These are phyloP conservation scores for Curvularia verruculosa DNA, from an alignment of 2,329 filamentous ascomycete genomes.

Conservation along the genomic window DNA sequence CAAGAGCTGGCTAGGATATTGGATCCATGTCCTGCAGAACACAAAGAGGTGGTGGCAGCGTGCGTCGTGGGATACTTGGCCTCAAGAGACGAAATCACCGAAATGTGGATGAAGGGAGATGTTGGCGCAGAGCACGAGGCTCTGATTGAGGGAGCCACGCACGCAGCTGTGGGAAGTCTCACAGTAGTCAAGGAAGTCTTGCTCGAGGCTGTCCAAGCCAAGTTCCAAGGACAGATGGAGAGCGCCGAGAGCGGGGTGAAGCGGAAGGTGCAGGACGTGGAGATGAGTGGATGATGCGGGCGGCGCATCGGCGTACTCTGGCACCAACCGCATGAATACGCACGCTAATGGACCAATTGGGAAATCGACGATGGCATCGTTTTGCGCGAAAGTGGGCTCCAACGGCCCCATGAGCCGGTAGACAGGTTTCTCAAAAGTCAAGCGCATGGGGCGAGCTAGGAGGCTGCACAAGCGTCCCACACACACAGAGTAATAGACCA, in stretches of 20 bases:
- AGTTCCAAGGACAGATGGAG: slow-evolving; percentile 34
- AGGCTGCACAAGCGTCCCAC: slow-evolving; percentile 4
- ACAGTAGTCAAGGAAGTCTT: slow-evolving; percentile 67
- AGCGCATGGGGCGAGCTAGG: slow-evolving; percentile 7
- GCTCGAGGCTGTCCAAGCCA: slow-evolving; percentile 54
- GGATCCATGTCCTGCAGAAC: slow-evolving; percentile 83
- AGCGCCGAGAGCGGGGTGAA: slow-evolving; percentile 26
- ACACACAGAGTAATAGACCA: slow-evolving; percentile 6
- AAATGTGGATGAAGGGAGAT: slow-evolving; percentile 90
- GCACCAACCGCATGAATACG: neutral
- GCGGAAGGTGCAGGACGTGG: slow-evolving; percentile 40
- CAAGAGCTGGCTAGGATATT: slow-evolving; percentile 63
- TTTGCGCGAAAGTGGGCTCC: neutral
- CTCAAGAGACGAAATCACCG: slow-evolving; percentile 86
- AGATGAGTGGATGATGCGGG: slow-evolving; percentile 40
- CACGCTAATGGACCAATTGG: neutral
- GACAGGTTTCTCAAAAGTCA: neutral
- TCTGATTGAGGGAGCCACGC: slow-evolving; percentile 67
- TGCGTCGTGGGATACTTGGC: slow-evolving; percentile 92
- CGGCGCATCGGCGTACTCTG: neutral
- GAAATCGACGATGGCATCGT: neutral
- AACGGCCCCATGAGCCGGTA: neutral
- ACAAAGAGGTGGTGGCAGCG: slow-evolving; percentile 76
- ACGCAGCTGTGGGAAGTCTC: slow-evolving; percentile 65
- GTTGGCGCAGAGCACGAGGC: slow-evolving; percentile 56